A percentile compares a stretch with the other conserved stretches of the same genome.
These are phyloP conservation scores for Dendrobium catenatum DNA, from an alignment of 106 monocot species.

Conservation along the genomic window DNA sequence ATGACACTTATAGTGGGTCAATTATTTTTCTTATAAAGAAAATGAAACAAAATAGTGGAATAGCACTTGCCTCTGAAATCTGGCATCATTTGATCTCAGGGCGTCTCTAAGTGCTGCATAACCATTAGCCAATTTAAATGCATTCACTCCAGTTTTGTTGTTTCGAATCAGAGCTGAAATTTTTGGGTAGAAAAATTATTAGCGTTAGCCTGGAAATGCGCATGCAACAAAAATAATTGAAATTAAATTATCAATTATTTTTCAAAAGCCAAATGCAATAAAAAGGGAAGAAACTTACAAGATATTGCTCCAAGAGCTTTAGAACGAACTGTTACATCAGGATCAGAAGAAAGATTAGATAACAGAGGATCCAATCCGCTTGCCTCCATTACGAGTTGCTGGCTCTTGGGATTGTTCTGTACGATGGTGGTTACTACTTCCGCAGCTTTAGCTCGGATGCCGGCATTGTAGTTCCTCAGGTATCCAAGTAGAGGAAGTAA, in stretches of 20 bases:
- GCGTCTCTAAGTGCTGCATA: conserved; percentile 58
- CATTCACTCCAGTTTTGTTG: conserved; percentile 45
- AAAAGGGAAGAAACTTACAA: conserved; percentile 33
- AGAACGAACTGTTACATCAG: conserved; percentile 59
- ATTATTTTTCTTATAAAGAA: background rate
- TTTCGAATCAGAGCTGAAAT: conserved; percentile 51
- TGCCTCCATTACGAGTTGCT: conserved; percentile 85
- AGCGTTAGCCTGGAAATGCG: background rate
- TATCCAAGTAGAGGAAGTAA: conserved; percentile 71
- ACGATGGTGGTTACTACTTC: conserved; percentile 82
- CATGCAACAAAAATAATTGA: background rate
- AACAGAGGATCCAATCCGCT: conserved; percentile 78
- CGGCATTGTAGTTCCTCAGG: conserved; percentile 64
- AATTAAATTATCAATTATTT: background rate
- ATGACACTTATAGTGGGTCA: no score
- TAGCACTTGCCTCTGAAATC: conserved; percentile 38
- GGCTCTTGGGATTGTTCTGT: conserved; percentile 85
- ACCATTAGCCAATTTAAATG: conserved; percentile 59
- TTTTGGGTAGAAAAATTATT: background rate
- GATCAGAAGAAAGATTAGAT: conserved; percentile 66
- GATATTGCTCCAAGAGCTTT: conserved; percentile 96
- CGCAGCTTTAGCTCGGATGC: conserved; percentile 81
- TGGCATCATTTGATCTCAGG: conserved; percentile 39
- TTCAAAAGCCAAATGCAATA: background rate
- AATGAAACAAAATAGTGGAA: background rate